phyloP scores from a whole-genome alignment of 1,284 basidiomycete genomes.

The Somion occarium region DNA sequence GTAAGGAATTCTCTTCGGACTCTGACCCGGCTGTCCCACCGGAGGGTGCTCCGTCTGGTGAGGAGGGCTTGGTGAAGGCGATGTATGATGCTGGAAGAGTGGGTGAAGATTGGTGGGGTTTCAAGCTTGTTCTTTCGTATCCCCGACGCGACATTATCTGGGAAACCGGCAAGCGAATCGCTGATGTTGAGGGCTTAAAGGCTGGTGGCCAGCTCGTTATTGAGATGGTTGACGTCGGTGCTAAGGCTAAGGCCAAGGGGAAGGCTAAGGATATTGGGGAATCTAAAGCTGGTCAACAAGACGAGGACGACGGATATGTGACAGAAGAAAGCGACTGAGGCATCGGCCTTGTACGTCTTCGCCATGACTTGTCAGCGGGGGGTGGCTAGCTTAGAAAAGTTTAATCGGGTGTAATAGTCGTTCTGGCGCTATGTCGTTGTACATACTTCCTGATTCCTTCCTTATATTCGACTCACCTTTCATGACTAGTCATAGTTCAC shows the following conservation, averaged over 20 bases:
- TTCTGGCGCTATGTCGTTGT: no score
- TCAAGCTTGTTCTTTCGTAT: slow-evolving; percentile 65
- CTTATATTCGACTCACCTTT: no score
- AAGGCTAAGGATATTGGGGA: slow-evolving; percentile 18
- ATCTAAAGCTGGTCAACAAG: slow-evolving; percentile 10
- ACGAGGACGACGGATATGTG: slow-evolving; percentile 52
- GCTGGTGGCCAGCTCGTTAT: slow-evolving; percentile 71
- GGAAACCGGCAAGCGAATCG: slow-evolving; percentile 37
- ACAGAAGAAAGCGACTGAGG: slow-evolving; percentile 54
- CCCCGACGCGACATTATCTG: slow-evolving; percentile 65
- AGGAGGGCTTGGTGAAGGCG: slow-evolving; percentile 38
- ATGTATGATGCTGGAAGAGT: slow-evolving; percentile 28
- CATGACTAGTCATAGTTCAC: no score
- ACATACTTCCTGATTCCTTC: no score
- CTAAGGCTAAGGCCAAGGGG: slow-evolving; percentile 15
- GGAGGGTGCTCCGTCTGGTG: slow-evolving; percentile 24
- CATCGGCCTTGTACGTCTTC: neutral
- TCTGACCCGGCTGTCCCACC: slow-evolving; percentile 43
- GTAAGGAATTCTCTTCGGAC: slow-evolving; percentile 23
- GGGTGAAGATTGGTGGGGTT: slow-evolving; percentile 61
- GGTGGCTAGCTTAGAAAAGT: neutral
- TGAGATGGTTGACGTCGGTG: slow-evolving; percentile 38
- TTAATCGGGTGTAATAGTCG: neutral
- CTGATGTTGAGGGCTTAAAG: slow-evolving; percentile 48
- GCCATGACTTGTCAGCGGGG: neutral